Percentiles rank a stretch among this genome's conserved stretches.
These are phyloP conservation scores for Teunomyces kruisii DNA, from an alignment of 805 yeast genomes.

Conservation along the genomic window DNA sequence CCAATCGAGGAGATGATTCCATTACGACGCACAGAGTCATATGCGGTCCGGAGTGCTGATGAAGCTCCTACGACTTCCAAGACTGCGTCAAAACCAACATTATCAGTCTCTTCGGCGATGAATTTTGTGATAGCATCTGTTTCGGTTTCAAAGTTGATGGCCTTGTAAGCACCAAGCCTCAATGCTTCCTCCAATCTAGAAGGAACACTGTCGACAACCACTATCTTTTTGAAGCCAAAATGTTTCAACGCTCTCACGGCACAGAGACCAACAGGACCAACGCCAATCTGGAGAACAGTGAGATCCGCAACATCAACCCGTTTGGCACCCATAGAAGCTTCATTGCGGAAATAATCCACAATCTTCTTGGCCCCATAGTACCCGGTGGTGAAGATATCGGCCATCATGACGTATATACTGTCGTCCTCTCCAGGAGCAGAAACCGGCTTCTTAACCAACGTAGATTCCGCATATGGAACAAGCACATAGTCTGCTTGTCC, in stretches of 20 bases:
- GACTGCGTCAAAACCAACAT: conserved; percentile 59
- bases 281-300: conserved; percentile 52
- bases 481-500: conserved; percentile 63
- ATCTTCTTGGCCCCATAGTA: conserved; percentile 57
- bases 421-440: conserved; percentile 32
- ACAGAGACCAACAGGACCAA: conserved; percentile 63
- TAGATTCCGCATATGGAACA: conserved; percentile 56
- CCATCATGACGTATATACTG: conserved; percentile 53
- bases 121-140: conserved; percentile 21
- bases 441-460: conserved; percentile 45
- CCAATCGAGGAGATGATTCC: conserved; percentile 61
- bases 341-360: conserved; percentile 37
- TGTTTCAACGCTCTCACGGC: conserved; percentile 46
- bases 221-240: conserved; percentile 44
- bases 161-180: conserved; percentile 49
- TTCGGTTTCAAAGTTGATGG: conserved; percentile 44
- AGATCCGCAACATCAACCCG: conserved; percentile 21
- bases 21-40: conserved; percentile 53
- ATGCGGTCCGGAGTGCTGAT: conserved; percentile 50
- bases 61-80: conserved; percentile 61
- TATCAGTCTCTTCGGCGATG: conserved; percentile 37
- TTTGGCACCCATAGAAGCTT: conserved; percentile 21
- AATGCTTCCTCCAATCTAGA: conserved; percentile 46
- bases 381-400: conserved; percentile 66
- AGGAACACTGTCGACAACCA: conserved; percentile 50